Base-by-base conservation (phyloP, 495 filamentous ascomycete genomes). In the Niebla homalea region DNA sequence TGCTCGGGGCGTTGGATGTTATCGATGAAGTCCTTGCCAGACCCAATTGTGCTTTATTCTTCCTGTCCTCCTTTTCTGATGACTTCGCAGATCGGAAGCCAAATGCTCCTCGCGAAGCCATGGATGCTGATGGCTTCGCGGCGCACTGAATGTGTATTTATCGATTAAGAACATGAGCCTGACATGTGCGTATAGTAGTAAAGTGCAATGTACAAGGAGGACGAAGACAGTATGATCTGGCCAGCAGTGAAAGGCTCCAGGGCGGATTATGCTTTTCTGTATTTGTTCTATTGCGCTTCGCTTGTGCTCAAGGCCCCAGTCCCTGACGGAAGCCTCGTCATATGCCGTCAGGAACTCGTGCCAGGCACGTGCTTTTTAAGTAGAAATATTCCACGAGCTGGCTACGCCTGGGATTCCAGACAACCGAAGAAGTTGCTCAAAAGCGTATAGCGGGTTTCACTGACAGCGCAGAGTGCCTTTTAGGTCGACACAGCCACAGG, bases 61-160 rank as follows among this genome's bases (percentile, higher is more conserved):
- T 56, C 41, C 49, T 50, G 16, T 59, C 53, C 48, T 60, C 48
- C 40, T 55, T 60, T 16, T 51, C 57, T 23, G 57, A 18, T 39
- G 46, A 47, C 51, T 54, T 54, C 11, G 48, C 41, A 54, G 54
- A 54, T 36, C 48, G 51, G 50, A 55, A 54, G 54, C 57, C 57
- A 50, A 56, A 54, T 48, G 53, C 47, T 42, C 51, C 57, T 36
- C 57, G 46, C 43, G 50, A 57, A 57, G 57, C 54, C 57, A 60
- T 60, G 26, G 35, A 49, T 49, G 49, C 54, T 47, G 48, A 23
- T 21, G 45, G 51, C 50, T 50, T 48, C 47, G 44, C 51, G 51
- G 51, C 42, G 46, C 46, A 41, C 46, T 46, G 23, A 43, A 37
- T 46, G 26, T 20, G 39, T 15, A 16, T 25, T 38, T 32, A 41